Percentiles rank a stretch among this genome's conserved stretches.
These are phyloP conservation scores for Tolypocladium ophioglossoides DNA, from an alignment of 2,329 filamentous ascomycete species.

Conservation along the genomic window DNA sequence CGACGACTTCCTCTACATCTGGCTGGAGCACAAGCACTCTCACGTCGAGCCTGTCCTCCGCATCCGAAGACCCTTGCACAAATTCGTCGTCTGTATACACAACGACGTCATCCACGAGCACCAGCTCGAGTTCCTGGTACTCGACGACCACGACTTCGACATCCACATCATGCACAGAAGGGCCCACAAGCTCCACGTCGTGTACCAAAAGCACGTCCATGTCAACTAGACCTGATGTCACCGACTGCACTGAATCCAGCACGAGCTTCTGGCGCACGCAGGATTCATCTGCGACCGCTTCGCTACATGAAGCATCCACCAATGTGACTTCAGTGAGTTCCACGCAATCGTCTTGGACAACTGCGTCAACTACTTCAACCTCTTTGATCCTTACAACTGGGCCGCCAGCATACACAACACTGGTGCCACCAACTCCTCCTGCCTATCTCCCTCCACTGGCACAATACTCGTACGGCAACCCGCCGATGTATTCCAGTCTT, in stretches of 20 bases:
- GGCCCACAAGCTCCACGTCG: not conserved
- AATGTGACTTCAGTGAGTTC: not conserved
- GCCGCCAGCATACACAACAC: slow-evolving; percentile 2
- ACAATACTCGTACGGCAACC: slow-evolving; percentile 5
- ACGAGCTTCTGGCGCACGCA: not conserved
- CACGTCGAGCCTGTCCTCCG: not conserved
- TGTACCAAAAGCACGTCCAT: not conserved
- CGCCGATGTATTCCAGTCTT: slow-evolving; percentile 1
- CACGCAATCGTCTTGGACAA: not conserved
- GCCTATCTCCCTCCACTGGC: slow-evolving; percentile 5
- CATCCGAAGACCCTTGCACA: not conserved
- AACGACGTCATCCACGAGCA: not conserved
- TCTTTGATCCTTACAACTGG: not conserved
- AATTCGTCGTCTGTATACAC: not conserved
- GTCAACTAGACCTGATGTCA: not conserved
- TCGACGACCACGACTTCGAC: not conserved
- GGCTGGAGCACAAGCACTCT: not conserved
- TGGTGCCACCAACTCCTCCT: slow-evolving; percentile 1
- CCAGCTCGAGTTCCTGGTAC: not conserved
- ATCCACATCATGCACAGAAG: not conserved
- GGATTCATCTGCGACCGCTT: not conserved
- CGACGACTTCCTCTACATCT: not conserved
- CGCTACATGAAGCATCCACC: not conserved
- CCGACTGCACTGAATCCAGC: not conserved
- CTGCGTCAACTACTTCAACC: not conserved